Evolutionary conservation across 768 basidiomycete genomes (phyloP).

Genomic region (Lactifluus pinguis): DNA sequence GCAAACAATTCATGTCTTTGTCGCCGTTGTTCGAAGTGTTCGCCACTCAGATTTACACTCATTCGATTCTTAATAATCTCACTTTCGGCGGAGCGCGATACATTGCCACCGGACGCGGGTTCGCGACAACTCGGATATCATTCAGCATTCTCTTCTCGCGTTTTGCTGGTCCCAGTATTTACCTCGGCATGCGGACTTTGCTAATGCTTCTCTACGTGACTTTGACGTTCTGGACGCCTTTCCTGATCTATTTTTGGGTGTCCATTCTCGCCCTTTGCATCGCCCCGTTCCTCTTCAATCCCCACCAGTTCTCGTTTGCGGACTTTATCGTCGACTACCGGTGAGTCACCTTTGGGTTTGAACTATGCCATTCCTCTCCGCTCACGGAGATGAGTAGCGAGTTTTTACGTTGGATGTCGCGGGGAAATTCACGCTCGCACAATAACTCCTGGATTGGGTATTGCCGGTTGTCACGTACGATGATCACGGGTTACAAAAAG

Average conservation of each 20-base stretch:
- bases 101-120: conserved; percentile 98
- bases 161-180: conserved; percentile 97
- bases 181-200: conserved; percentile 89
- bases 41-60: conserved; percentile 95
- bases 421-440: conserved; percentile 95
- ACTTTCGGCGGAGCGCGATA: conserved; percentile 98
- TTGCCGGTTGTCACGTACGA: conserved; percentile 93
- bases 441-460: conserved; percentile 99
- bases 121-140: conserved; percentile 90
- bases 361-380: background rate
- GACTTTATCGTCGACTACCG: conserved; percentile 96
- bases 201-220: conserved; percentile 93
- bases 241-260: conserved; percentile 96
- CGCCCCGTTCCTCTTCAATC: conserved; percentile 98
- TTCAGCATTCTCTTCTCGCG: conserved; percentile 96
- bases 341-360: conserved; percentile 33
- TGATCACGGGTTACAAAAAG: conserved; percentile 99
- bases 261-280: conserved; percentile 87
- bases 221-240: conserved; percentile 83
- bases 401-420: conserved; percentile 97
- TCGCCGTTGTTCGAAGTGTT: conserved; percentile 98
- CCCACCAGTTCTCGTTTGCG: conserved; percentile 96
- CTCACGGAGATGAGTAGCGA: conserved; percentile 42
- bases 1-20: conserved; percentile 89
- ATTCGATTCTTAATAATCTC: conserved; percentile 94